phyloP scores from a whole-genome alignment of 1,284 basidiomycete genomes.

The Boletus calvinii region DNA sequence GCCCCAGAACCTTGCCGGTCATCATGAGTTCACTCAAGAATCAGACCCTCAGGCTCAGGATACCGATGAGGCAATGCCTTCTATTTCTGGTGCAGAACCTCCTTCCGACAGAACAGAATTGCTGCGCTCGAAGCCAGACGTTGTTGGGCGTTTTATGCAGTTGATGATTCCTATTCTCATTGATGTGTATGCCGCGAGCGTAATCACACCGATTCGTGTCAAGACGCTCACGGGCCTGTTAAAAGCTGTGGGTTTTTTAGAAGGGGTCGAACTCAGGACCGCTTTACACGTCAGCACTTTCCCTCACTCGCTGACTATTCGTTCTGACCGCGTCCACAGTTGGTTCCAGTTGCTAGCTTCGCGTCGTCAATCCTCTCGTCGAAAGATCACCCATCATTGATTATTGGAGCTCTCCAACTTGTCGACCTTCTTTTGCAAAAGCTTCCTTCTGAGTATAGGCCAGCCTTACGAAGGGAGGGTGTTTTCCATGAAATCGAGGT shows the following conservation, averaged over 20 bases:
- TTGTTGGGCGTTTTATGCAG: conserved; percentile 83
- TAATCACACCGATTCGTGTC: conserved; percentile 79
- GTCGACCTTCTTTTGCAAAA: conserved; percentile 87
- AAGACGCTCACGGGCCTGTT: conserved; percentile 85
- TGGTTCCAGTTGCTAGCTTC: conserved; percentile 88
- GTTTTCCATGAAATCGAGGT: conserved; percentile 90
- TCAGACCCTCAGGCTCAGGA: conserved; percentile 36
- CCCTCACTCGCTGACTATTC: conserved; percentile 1
- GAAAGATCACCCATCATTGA: conserved; percentile 82
- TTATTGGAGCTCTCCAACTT: conserved; percentile 85
- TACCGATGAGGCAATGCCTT: conserved; percentile 34
- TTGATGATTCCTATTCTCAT: conserved; percentile 89
- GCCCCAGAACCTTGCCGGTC: conserved; percentile 13
- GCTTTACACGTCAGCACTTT: conserved; percentile 63
- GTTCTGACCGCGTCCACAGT: conserved; percentile 44
- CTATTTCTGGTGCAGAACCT: conserved; percentile 33
- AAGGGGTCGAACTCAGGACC: conserved; percentile 69
- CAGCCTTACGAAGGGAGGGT: conserved; percentile 88
- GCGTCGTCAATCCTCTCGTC: conserved; percentile 90
- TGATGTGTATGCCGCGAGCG: conserved; percentile 94
- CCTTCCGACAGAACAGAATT: conserved; percentile 63
- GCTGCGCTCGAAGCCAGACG: conserved; percentile 68
- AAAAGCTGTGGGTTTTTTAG: conserved; percentile 87
- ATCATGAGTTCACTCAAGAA: conserved; percentile 33
- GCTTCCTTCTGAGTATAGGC: conserved; percentile 78